Percentiles rank a stretch among this genome's conserved stretches.
phyloP scores from a whole-genome alignment of 179 eudicot species.

The Camellia oleifera region DNA sequence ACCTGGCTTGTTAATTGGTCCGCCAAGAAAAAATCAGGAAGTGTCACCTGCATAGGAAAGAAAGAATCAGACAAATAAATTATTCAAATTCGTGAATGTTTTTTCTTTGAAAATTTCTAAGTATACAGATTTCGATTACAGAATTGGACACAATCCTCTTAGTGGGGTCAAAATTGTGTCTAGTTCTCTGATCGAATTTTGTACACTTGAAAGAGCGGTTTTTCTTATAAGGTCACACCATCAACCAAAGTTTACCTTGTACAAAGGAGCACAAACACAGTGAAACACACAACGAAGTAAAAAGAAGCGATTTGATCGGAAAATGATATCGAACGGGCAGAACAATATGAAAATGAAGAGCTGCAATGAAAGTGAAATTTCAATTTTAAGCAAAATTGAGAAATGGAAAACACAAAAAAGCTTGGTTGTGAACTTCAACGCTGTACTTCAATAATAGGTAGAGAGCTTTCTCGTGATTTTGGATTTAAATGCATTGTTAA shows the following conservation, averaged over 20 bases:
- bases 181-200: no score
- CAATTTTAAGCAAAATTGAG: background rate
- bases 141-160: no score
- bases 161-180: no score
- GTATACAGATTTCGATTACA: no score
- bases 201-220: no score
- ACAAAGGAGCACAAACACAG: constrained; percentile 59
- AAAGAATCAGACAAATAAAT: background rate
- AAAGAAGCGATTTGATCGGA: constrained; percentile 60
- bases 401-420: background rate
- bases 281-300: constrained; percentile 37
- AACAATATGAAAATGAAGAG: constrained; percentile 13
- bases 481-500: no score
- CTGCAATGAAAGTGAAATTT: background rate
- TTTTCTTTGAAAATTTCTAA: no score
- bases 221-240: no score
- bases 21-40: constrained; percentile 69
- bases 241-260: constrained; percentile 35
- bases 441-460: no score
- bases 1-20: constrained; percentile 78
- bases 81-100: background rate
- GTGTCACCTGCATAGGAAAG: constrained; percentile 43
- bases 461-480: no score
- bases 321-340: constrained; percentile 64
- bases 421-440: no score